phyloP scores from a whole-genome alignment of 2,329 filamentous ascomycete genomes.

The Diaporthe aspalathi region DNA sequence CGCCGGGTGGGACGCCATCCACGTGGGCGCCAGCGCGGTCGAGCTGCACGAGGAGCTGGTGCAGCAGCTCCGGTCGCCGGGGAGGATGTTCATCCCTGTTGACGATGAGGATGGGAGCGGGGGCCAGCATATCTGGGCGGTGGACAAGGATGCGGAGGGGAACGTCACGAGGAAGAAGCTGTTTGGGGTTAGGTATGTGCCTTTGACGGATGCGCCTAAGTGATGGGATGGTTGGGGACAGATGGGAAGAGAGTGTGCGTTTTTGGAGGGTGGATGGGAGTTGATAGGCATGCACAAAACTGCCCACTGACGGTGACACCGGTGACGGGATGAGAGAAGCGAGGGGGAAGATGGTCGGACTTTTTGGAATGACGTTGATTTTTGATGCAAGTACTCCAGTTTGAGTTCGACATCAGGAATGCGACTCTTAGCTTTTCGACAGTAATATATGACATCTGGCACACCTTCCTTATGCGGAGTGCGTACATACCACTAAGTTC shows the following conservation, averaged over 20 bases:
- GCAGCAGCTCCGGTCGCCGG: slow-evolving; percentile 81
- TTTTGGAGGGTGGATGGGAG: neutral
- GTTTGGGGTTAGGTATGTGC: slow-evolving; percentile 82
- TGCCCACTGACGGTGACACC: too few species aligned
- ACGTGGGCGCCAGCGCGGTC: slow-evolving; percentile 88
- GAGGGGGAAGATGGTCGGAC: too few species aligned
- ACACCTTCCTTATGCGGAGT: too few species aligned
- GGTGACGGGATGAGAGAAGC: too few species aligned
- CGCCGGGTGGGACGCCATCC: slow-evolving; percentile 87
- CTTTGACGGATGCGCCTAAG: slow-evolving; percentile 75
- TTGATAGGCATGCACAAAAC: too few species aligned
- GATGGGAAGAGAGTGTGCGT: neutral
- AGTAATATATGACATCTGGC: too few species aligned
- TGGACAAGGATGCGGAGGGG: slow-evolving; percentile 78
- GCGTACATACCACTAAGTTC: too few species aligned
- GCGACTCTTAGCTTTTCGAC: too few species aligned
- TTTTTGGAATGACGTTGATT: too few species aligned
- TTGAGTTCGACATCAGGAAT: too few species aligned
- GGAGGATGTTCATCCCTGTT: slow-evolving; percentile 84
- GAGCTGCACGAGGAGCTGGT: slow-evolving; percentile 78
- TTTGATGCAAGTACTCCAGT: too few species aligned
- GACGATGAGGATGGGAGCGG: slow-evolving; percentile 61
- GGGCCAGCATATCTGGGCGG: slow-evolving; percentile 76
- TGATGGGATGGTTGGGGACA: neutral
- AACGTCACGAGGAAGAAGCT: slow-evolving; percentile 69